Evolutionary conservation across 2,329 filamentous ascomycete genomes (phyloP), one percentile per base, ranked within the genome.

Genomic region (Microcyclosporella mali): DNA sequence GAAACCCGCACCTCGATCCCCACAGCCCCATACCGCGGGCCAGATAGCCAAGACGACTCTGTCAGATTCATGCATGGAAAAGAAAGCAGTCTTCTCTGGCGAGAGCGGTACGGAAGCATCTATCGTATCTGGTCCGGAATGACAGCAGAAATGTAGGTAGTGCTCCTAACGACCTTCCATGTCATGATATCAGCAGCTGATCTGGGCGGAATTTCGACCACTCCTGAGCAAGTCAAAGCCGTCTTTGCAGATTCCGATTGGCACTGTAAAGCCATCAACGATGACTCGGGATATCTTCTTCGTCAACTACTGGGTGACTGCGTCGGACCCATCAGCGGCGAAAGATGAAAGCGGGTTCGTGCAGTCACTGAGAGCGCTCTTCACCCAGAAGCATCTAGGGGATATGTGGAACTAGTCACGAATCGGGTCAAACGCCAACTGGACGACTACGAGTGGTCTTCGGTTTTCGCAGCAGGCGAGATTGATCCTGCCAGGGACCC

Each of bases 161-260:
- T n/a, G n/a, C n/a, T n/a, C n/a, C n/a, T n/a, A n/a, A 15, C 4
- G 2, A 6, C 31, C 16, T 3, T 7, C 21, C n/a, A 6, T 21
- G 25, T 4, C n/a, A 25, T 19, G 21, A 2, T 16, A 11, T 4
- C 6, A 10, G 18, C 19, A 14, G n/a, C 15, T 18, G 7, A 11
- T 12, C 6, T 12, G 2, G n/a, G 4, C 25, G 37, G 40, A 15
- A 33, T 42, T 11, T 28, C 37, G 28, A 42, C 40, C 11, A 15
- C 16, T 9, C 21, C 32, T 30, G 40, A 30, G 15, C 40, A 42
- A 14, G 15, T 42, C 32, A 35, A 36, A 19, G 33, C 18, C 4
- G 40, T 71, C 4, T 72, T 70, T 48, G 58, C 56, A 25, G 70
- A 73, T 47, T 74, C 70, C 0, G 58, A 72, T 41, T 61, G 53